These are phyloP conservation scores for Debaryomyces tyrocola DNA, from an alignment of 805 yeast species.

Conservation along the genomic window DNA sequence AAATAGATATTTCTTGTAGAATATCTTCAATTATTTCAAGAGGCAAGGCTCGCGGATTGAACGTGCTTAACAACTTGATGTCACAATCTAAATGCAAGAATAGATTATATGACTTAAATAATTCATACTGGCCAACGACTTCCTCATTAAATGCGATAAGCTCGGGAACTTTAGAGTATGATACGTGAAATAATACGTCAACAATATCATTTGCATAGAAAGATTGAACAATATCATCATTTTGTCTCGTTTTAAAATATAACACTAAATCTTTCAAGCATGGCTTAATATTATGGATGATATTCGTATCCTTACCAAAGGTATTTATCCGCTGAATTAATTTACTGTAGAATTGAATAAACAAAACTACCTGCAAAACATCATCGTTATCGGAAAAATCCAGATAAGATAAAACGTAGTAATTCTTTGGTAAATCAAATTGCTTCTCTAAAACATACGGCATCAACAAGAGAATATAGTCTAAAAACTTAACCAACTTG, in stretches of 20 bases:
- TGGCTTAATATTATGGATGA: conserved; percentile 4
- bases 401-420: conserved; percentile 8
- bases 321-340: conserved; percentile 12
- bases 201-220: conserved; percentile 18
- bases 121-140: conserved; percentile 6
- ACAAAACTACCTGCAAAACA: conserved; percentile 23
- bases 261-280: not conserved
- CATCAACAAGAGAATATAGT: conserved; percentile 13
- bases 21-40: conserved; percentile 12
- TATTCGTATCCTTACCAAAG: not conserved
- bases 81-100: conserved; percentile 16
- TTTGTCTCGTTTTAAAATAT: conserved; percentile 2
- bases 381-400: conserved; percentile 22
- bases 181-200: conserved; percentile 18
- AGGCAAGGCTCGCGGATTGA: conserved; percentile 15
- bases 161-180: conserved; percentile 10
- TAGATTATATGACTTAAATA: conserved; percentile 21
- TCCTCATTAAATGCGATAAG: conserved; percentile 6
- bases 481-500: conserved; percentile 18
- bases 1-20: conserved; percentile 11
- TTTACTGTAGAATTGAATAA: conserved; percentile 24
- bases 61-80: conserved; percentile 17
- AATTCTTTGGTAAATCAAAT: not conserved
- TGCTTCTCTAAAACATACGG: conserved; percentile 7
- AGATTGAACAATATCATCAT: conserved; percentile 9